Base-by-base conservation (phyloP, 2,329 filamentous ascomycete genomes). In the Hypoxylon rubiginosum region DNA sequence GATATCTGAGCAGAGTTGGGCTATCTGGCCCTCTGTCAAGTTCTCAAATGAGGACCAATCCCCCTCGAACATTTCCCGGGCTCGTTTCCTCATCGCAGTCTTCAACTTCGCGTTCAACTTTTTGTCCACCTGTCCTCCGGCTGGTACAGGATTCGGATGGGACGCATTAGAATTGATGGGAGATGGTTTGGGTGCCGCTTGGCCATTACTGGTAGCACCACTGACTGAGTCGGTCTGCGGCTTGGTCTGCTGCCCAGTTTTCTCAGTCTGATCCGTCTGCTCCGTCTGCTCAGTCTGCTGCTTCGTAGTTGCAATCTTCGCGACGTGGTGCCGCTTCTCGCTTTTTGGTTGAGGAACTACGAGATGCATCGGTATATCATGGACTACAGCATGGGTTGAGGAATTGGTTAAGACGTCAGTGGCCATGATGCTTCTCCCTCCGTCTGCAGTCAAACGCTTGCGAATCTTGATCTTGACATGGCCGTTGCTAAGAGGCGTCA, bases 401-500 rank as follows among this genome's bases (percentile, higher is more conserved):
- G 15, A 24, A 8, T 15, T 5, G 13, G 26, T n/a, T 26, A 36
- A 15, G 26, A 43, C 19, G 36, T 62, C 46, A 3, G 46, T 34
- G 19, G 59, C 59, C 46, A 52, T 48, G 7, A 62, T 57, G 39
- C 59, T 62, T 46, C 30, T 62, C 8, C 59, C 59, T 13, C 59
- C 59, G n/a, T 62, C 59, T 1, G 28, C 52, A 21, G 59, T 62
- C 52, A 62, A 48, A 21, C 59, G 59, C 52, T 62, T 51, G 9
- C 59, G 59, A 6, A 62, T 62, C 32, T 48, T 56, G 28, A 62
- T 24, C 45, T 52, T 62, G 9, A 26, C 43, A 19, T 62, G 32
- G 13, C 46, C 10, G 17, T 65, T 57, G 1, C 67, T 55, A 0
- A 74, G 63, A 4, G 60, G 21, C 11, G 43, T 64, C 4, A 62